Evolutionary conservation across 139 green algal species (phyloP).

Genomic region (Parachlorella kessleri): DNA sequence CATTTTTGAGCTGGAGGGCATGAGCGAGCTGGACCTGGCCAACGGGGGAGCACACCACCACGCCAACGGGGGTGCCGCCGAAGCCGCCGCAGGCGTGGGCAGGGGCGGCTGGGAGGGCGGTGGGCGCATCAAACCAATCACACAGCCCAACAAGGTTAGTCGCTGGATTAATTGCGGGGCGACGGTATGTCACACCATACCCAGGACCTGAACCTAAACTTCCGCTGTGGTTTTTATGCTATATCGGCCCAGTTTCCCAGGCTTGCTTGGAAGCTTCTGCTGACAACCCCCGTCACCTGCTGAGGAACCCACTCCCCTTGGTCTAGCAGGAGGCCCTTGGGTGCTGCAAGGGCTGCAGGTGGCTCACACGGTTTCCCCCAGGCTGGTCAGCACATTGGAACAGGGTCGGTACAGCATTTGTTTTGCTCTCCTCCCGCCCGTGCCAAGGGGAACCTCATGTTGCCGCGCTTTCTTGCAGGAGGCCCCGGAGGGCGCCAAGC

Average conservation of each 20-base stretch:
- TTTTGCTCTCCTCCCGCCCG: too few relatives aligned
- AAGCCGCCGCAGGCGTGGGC: too few relatives aligned
- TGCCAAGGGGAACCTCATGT: too few relatives aligned
- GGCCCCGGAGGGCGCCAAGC: neutral
- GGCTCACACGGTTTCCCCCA: too few relatives aligned
- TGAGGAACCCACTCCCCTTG: neutral
- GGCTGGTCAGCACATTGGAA: too few relatives aligned
- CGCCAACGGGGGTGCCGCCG: conserved; percentile 13
- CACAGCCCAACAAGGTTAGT: neutral
- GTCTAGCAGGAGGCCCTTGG: neutral
- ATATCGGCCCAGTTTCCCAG: too few relatives aligned
- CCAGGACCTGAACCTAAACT: too few relatives aligned
- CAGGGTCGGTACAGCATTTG: too few relatives aligned
- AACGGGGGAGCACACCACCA: neutral
- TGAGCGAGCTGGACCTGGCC: conserved; percentile 70
- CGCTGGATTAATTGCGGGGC: neutral
- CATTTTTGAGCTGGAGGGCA: conserved; percentile 86
- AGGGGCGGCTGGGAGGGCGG: conserved; percentile 72
- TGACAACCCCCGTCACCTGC: neutral
- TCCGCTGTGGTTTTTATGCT: too few relatives aligned
- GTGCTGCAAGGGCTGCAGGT: too few relatives aligned
- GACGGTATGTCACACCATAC: too few relatives aligned
- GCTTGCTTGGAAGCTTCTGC: too few relatives aligned
- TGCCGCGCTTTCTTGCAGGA: neutral
- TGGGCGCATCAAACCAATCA: conserved; percentile 19